Percentiles rank a stretch among this genome's conserved stretches.
Conservation (phyloP, 176 grass and related monocot species). For the Aegilops bicornis region DNA sequence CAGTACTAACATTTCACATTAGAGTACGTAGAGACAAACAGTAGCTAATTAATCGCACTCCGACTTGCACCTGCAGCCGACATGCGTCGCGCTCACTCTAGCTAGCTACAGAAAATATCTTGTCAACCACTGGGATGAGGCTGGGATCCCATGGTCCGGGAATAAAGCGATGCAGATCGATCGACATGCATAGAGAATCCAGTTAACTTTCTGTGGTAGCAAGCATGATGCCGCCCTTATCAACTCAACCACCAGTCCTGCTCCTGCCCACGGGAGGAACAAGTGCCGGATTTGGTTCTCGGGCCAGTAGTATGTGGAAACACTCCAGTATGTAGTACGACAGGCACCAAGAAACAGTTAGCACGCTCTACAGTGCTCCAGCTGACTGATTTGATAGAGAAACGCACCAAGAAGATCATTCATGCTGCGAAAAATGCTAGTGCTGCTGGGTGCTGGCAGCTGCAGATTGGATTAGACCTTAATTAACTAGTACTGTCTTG, state of each 20-base stretch:
- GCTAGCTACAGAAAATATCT: not conserved
- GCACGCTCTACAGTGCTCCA: too few species aligned
- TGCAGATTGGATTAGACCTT: not conserved
- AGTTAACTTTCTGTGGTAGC: not conserved
- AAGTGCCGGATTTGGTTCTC: too few species aligned
- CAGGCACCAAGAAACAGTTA: too few species aligned
- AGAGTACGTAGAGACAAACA: not conserved
- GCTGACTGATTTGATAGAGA: not conserved
- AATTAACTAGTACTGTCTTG: not conserved
- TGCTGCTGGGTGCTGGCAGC: not conserved
- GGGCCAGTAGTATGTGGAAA: not conserved
- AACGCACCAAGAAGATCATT: not conserved
- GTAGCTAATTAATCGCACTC: not conserved
- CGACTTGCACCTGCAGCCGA: conserved; percentile 1
- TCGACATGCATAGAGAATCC: not conserved
- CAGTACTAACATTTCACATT: not conserved
- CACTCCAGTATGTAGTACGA: not conserved
- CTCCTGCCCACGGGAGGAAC: too few species aligned
- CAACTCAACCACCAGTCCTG: not conserved
- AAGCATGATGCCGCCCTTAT: not conserved
- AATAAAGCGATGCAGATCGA: not conserved
- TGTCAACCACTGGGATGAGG: not conserved
- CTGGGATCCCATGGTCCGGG: not conserved
- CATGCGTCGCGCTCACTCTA: not conserved
- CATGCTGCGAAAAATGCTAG: not conserved